Evolutionary conservation across 805 yeast species (phyloP).

Genomic region (Tetrapisispora taiwanensis): DNA sequence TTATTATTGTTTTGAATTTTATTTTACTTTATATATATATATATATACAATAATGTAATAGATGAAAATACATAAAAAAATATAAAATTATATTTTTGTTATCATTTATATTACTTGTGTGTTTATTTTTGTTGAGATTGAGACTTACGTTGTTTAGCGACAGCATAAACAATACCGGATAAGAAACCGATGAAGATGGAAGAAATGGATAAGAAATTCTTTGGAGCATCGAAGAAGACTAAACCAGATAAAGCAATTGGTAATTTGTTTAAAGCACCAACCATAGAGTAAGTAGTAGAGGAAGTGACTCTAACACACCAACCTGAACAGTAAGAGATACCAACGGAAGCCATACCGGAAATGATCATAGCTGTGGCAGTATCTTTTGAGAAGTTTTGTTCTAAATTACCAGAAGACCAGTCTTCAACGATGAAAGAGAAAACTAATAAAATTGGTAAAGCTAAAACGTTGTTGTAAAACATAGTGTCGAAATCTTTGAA

Average conservation of each 20-base stretch:
- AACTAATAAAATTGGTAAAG: constrained; percentile 77
- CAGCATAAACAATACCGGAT: constrained; percentile 93
- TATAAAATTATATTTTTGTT: too few relatives aligned
- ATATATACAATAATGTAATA: not conserved
- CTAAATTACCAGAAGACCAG: constrained; percentile 79
- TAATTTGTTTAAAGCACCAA: constrained; percentile 95
- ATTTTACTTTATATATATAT: too few relatives aligned
- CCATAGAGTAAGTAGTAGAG: constrained; percentile 98
- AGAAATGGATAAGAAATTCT: constrained; percentile 81
- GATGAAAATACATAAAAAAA: not conserved
- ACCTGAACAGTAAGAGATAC: constrained; percentile 96
- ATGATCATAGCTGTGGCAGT: constrained; percentile 74
- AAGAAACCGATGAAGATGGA: constrained; percentile 89
- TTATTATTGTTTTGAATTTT: too few relatives aligned
- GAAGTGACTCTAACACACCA: constrained; percentile 99
- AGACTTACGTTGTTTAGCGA: constrained; percentile 84
- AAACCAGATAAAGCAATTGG: constrained; percentile 95
- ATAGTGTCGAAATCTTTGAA: constrained; percentile 96
- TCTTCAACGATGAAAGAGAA: constrained; percentile 77
- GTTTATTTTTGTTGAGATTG: constrained; percentile 13
- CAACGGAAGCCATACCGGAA: constrained; percentile 90
- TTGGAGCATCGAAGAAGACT: constrained; percentile 88
- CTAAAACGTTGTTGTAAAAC: constrained; percentile 92
- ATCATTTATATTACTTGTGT: not conserved
- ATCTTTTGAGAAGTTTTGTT: constrained; percentile 61